Evolutionary conservation across 1,139 yeast genomes (phyloP).

Genomic region (Suhomyces wounanorum): DNA sequence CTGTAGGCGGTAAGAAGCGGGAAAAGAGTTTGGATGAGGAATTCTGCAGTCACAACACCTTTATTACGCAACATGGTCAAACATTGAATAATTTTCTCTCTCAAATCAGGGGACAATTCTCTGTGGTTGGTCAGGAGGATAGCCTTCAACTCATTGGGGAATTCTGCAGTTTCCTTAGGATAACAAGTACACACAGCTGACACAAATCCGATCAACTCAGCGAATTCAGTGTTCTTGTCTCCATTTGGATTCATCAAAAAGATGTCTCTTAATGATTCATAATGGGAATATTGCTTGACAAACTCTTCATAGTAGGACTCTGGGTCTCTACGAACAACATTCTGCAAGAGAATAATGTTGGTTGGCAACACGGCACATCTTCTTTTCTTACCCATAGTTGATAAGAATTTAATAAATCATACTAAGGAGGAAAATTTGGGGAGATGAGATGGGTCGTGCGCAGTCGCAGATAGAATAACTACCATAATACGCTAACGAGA

Average conservation of each 20-base stretch:
- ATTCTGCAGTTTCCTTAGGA: conserved; percentile 82
- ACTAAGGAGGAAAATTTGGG: conserved; percentile 5
- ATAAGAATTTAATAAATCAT: not conserved
- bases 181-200: conserved; percentile 89
- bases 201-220: conserved; percentile 84
- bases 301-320: conserved; percentile 93
- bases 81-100: conserved; percentile 90
- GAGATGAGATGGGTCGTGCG: conserved; percentile 9
- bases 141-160: conserved; percentile 76
- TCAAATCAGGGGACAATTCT: conserved; percentile 76
- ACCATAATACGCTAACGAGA: too few species aligned
- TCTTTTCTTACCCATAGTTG: conserved; percentile 75
- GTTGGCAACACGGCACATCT: conserved; percentile 93
- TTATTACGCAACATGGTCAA: conserved; percentile 89
- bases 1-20: conserved; percentile 68
- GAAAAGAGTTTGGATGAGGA: conserved; percentile 80
- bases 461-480: too few species aligned
- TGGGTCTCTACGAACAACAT: conserved; percentile 91
- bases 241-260: conserved; percentile 68
- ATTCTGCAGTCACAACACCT: conserved; percentile 76
- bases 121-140: conserved; percentile 75
- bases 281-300: conserved; percentile 87
- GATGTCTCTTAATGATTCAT: conserved; percentile 85
- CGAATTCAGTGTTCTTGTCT: conserved; percentile 69
- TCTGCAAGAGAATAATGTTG: conserved; percentile 86